Evolutionary conservation across 768 basidiomycete genomes (phyloP), one percentile per base, ranked within the genome.

Genomic region (Mycena vitilis): DNA sequence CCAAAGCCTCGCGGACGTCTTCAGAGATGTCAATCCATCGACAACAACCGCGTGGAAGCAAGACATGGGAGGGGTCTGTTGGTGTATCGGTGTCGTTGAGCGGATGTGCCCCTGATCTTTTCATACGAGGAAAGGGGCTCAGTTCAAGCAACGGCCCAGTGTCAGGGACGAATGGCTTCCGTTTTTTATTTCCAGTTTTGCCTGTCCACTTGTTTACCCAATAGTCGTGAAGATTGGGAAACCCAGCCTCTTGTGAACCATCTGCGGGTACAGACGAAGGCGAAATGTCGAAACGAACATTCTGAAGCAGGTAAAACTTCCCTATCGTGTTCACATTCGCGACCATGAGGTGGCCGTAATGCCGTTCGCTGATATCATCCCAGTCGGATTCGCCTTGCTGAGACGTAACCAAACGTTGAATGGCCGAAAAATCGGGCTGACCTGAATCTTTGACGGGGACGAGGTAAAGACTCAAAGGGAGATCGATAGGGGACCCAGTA

Each of bases 121-220:
- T 80, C 47, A 75, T 78, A 59, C 89, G 84, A 37, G 81, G 74
- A 62, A 88, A 62, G n/a, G 74, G 75, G 5, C 78, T 64, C 11
- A 83, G 81, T 76, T 93, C 91, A n/a, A 93, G 73, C 59, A 94
- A 80, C 0, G 90, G 88, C 3, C 91, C 91, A 57, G 86, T 82
- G 11, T 67, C 72, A 4, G 91, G 87, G 59, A 93, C 79, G 13
- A 73, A 75, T 0, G 86, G 81, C 25, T 71, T 65, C 25, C 81
- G 73, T 49, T 73, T 84, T 66, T 36, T n/a, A 16, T 44, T 58
- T 40, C 72, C 63, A 20, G 74, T 72, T 72, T 85, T 87, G 66
- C 85, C 77, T 18, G 85, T 83, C 84, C 88, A 93, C 69, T 81
- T 85, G 25, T 86, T 63, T 36, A 82, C 56, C 78, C 86, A 92